Base-by-base conservation (phyloP, 2,329 filamentous ascomycete genomes). In the Rhynchosporium agropyri region DNA sequence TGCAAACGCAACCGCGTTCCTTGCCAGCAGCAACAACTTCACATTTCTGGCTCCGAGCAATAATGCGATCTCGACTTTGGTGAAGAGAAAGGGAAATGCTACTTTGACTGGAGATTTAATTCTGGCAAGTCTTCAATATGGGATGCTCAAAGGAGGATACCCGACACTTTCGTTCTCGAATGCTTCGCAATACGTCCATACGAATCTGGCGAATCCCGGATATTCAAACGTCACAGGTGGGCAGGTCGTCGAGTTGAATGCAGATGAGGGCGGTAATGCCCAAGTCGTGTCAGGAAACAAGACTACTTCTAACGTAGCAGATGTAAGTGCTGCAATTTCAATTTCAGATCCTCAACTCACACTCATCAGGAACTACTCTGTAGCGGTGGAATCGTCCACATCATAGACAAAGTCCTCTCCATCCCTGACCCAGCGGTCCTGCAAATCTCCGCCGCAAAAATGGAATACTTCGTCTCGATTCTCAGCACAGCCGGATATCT, bases 321-420 rank as follows among this genome's bases (percentile, higher is more conserved):
- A 54, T 15, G 68, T 69, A 68, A 46, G 59, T 64, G 0, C 1
- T 4, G 20, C 51, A 26, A 26, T 20, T n/a, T 2, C 33, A 28
- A 10, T 20, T 3, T 10, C 13, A 20, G 20, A 20, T 42, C 2
- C 36, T 42, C 3, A 28, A 42, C 51, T 54, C 3, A 40, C 4
- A 28, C 9, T 31, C 3, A 53, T 15, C 26, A 82, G 80, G 79
- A 84, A 69, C 74, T 84, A 57, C 78, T 80, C 67, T 86, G 82
- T 69, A 79, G 79, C n/a, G 79, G 81, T 58, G 83, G 83, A 31
- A 75, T 82, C 36, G 79, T 87, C 2, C 83, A 85, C 67, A 75
- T 85, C 46, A 78, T 85, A 58, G 77, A 84, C 69, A 71, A 71
- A 3, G 75, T 83, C 28, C 76, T 84, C 5, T 76, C 75, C 0